These are phyloP conservation scores for Gossypium ekmanianum DNA, from an alignment of 345 rosid genomes.

Conservation along the genomic window DNA sequence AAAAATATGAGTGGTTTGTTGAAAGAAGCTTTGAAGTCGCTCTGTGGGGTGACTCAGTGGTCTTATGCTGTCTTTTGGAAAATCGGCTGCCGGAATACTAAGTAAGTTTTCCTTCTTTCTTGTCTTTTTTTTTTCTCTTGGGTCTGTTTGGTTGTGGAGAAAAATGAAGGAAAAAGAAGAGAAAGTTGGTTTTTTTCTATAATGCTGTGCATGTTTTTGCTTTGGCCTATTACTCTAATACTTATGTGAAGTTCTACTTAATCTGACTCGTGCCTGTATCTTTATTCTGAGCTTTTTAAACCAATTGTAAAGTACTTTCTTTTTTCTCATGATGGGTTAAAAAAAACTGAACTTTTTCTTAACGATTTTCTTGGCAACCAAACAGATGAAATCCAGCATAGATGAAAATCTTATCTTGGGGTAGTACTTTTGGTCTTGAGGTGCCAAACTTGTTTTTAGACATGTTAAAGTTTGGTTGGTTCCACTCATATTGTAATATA, in stretches of 20 bases:
- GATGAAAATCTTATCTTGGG: conserved; percentile 4
- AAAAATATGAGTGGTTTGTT: conserved; percentile 56
- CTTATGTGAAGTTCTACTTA: not conserved
- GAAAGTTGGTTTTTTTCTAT: not conserved
- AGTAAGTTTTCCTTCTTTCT: conserved; percentile 36
- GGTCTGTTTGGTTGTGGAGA: not conserved
- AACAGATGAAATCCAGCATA: conserved; percentile 10
- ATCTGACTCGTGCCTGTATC: not conserved
- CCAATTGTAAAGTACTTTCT: too few relatives aligned
- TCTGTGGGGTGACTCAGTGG: conserved; percentile 77
- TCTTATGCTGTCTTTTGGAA: conserved; percentile 95
- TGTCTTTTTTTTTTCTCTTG: too few relatives aligned
- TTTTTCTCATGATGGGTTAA: too few relatives aligned
- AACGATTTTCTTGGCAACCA: conserved; percentile 21
- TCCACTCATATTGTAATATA: conserved; percentile 10
- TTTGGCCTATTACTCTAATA: not conserved
- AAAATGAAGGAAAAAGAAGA: not conserved
- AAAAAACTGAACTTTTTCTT: not conserved
- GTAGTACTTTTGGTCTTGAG: conserved; percentile 5
- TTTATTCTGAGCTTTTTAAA: not conserved
- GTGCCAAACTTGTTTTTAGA: conserved; percentile 5
- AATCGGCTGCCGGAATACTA: conserved; percentile 81
- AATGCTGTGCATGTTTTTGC: conserved; percentile 1
- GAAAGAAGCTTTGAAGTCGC: conserved; percentile 71
- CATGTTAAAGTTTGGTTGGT: conserved; percentile 22